Evolutionary conservation across 345 rosid genomes (phyloP).

Genomic region (Ailanthus altissimus): DNA sequence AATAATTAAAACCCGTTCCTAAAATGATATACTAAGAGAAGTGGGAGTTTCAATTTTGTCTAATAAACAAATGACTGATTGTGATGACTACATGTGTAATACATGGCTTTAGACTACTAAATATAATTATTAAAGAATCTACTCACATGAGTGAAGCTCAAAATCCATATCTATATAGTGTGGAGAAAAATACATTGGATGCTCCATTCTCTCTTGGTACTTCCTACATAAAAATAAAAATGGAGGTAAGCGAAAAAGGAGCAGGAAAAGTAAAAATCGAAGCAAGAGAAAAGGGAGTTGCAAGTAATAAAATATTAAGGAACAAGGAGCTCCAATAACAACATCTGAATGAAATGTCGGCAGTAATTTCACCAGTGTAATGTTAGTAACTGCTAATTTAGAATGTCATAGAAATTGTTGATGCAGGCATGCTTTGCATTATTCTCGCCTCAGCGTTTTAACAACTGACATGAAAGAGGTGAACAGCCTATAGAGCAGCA

Average conservation of each 20-base stretch:
- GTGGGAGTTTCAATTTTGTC: not conserved
- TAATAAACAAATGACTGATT: not conserved
- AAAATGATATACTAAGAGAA: not conserved
- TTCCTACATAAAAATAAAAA: conserved; percentile 36
- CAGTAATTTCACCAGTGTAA: not conserved
- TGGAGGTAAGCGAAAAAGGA: not conserved
- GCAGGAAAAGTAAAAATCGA: not conserved
- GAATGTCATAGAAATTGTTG: not conserved
- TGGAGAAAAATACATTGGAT: conserved; percentile 34
- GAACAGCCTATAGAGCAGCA: not conserved
- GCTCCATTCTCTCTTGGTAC: conserved; percentile 47
- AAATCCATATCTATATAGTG: conserved; percentile 43
- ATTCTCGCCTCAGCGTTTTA: not conserved
- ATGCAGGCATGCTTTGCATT: not conserved
- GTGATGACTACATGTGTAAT: not conserved
- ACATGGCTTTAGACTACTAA: not conserved
- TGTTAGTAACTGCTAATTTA: not conserved
- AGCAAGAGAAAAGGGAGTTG: not conserved
- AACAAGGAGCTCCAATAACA: not conserved
- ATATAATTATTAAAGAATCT: not conserved
- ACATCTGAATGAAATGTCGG: not conserved
- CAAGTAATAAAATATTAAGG: not conserved
- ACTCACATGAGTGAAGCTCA: conserved; percentile 57
- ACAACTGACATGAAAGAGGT: not conserved
- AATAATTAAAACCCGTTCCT: not conserved